phyloP scores from a whole-genome alignment of 176 grass and related monocot genomes.

The Coix lacrymajobi region DNA sequence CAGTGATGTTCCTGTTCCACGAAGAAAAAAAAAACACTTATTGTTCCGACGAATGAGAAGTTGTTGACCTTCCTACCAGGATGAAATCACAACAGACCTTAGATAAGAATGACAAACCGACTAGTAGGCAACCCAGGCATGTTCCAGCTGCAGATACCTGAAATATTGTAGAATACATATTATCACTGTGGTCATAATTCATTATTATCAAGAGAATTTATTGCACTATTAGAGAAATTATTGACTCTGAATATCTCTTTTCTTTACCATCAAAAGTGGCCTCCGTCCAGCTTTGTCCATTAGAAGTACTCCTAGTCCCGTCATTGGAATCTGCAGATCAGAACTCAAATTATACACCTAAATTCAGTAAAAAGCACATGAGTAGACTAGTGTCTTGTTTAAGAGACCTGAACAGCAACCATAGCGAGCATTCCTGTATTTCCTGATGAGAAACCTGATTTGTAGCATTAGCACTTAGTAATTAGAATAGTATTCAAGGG shows the following conservation, averaged over 20 bases:
- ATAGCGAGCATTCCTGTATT: constrained; percentile 78
- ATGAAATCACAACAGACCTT: constrained; percentile 36
- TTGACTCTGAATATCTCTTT: background rate
- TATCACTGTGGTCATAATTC: background rate
- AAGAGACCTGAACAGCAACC: constrained; percentile 62
- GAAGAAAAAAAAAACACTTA: background rate
- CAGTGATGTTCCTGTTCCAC: constrained; percentile 50
- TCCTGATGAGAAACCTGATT: constrained; percentile 75
- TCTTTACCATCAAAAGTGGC: constrained; percentile 68
- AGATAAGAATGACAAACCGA: constrained; percentile 66
- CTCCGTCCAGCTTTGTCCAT: constrained; percentile 84
- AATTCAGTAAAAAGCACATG: background rate
- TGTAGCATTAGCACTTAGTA: background rate
- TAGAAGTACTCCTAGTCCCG: constrained; percentile 59
- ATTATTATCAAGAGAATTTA: background rate
- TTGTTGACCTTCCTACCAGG: background rate
- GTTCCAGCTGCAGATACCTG: constrained; percentile 84
- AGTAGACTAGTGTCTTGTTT: background rate
- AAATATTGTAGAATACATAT: background rate
- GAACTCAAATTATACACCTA: constrained; percentile 1
- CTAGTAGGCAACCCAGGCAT: constrained; percentile 70
- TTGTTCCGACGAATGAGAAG: background rate
- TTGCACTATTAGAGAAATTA: background rate
- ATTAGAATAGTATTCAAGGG: background rate
- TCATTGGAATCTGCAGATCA: constrained; percentile 72